A percentile compares a stretch with the other conserved stretches of the same genome.
Conservation (phyloP, 805 yeast species). For the Ogataea allantospora region DNA sequence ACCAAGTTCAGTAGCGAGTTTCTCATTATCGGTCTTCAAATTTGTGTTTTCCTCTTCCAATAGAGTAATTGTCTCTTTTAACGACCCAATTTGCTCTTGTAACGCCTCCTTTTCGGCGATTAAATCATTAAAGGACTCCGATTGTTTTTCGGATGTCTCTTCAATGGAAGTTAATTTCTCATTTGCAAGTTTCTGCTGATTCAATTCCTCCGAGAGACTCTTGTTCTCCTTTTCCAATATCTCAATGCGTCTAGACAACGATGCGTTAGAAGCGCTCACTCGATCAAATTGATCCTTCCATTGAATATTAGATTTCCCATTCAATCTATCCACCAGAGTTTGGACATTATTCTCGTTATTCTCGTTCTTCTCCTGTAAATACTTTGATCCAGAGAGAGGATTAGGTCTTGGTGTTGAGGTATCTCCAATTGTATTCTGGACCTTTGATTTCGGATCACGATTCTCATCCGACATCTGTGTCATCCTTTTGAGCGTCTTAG, state of each 20-base stretch:
- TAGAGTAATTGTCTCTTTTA: neutral
- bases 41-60: neutral
- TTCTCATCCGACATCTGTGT: neutral
- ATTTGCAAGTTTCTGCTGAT: neutral
- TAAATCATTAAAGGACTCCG: neutral
- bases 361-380: neutral
- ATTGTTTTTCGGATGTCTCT: neutral
- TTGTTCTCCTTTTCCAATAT: neutral
- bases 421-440: conserved; percentile 13
- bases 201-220: neutral
- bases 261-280: neutral
- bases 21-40: neutral
- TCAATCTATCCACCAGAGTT: neutral
- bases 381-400: too few species aligned
- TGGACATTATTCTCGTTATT: neutral
- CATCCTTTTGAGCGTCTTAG: conserved; percentile 1
- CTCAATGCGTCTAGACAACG: neutral
- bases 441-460: conserved; percentile 1
- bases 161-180: neutral
- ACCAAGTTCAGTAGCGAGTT: neutral
- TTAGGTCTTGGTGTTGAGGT: conserved; percentile 15
- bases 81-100: neutral
- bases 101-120: neutral
- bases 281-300: neutral
- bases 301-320: neutral